These are phyloP conservation scores for Calonectria pteridis DNA, from an alignment of 2,329 filamentous ascomycete species.

Conservation along the genomic window DNA sequence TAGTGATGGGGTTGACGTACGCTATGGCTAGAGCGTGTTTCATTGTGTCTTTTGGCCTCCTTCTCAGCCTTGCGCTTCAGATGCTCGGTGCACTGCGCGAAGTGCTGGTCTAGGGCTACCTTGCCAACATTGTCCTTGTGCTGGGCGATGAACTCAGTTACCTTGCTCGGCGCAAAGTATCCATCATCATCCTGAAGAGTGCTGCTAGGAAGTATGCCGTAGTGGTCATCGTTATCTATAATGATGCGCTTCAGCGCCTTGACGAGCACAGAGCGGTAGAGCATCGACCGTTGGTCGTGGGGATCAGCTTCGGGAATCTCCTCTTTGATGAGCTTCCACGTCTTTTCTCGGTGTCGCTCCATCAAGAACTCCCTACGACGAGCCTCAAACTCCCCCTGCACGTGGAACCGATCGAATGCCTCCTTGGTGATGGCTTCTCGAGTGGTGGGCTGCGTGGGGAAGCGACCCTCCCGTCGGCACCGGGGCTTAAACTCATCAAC, in stretches of 20 bases:
- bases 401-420: slow-evolving; percentile 65
- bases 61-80: slow-evolving; percentile 18
- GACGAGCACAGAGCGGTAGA: slow-evolving; percentile 51
- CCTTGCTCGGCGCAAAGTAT: slow-evolving; percentile 57
- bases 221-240: slow-evolving; percentile 56
- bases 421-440: slow-evolving; percentile 64
- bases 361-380: slow-evolving; percentile 57
- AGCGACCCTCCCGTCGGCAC: slow-evolving; percentile 57
- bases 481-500: slow-evolving; percentile 72
- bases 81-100: slow-evolving; percentile 25
- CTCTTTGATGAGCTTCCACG: slow-evolving; percentile 62
- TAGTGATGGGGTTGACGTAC: not conserved
- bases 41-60: slow-evolving; percentile 1
- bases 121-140: slow-evolving; percentile 55
- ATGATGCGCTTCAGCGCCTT: slow-evolving; percentile 64
- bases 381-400: slow-evolving; percentile 57
- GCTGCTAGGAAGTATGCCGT: slow-evolving; percentile 48
- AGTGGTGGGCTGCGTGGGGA: slow-evolving; percentile 42
- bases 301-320: slow-evolving; percentile 46
- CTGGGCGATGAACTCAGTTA: slow-evolving; percentile 56
- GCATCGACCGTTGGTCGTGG: slow-evolving; percentile 38
- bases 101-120: slow-evolving; percentile 47
- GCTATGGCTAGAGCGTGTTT: not conserved
- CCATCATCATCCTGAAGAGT: slow-evolving; percentile 53
- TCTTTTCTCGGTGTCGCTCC: slow-evolving; percentile 54